Conservation (phyloP, 2,329 filamentous ascomycete species). For the Aspergillus proliferans region DNA sequence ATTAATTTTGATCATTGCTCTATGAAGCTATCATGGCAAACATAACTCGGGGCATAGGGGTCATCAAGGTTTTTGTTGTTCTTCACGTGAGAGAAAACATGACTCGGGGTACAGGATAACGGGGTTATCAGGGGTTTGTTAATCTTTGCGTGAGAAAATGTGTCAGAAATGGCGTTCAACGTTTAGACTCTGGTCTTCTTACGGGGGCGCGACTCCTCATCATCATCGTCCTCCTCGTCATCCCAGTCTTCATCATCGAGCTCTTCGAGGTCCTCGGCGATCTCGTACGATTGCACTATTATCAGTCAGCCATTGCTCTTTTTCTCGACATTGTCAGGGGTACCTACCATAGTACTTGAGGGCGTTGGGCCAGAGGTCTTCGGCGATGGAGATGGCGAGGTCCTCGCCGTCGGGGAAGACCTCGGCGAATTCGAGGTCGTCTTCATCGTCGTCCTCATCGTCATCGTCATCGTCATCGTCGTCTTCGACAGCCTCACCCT, state of each 20-base stretch:
- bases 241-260: constrained; percentile 59
- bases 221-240: constrained; percentile 42
- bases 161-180: constrained; percentile 4
- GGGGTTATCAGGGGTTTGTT: background rate
- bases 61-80: background rate
- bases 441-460: constrained; percentile 46
- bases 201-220: constrained; percentile 32
- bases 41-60: constrained; percentile 4
- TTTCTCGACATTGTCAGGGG: background rate
- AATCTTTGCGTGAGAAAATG: constrained; percentile 6
- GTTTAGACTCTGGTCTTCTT: constrained; percentile 36
- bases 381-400: constrained; percentile 69
- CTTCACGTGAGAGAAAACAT: background rate
- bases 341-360: constrained; percentile 85
- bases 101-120: background rate
- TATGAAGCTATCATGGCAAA: constrained; percentile 41
- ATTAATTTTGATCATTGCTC: constrained; percentile 67
- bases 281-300: constrained; percentile 63
- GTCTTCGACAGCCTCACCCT: constrained; percentile 48
- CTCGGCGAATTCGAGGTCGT: constrained; percentile 65
- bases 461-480: constrained; percentile 33
- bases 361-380: constrained; percentile 83
- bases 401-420: constrained; percentile 85
- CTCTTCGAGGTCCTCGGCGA: constrained; percentile 56
- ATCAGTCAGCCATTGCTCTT: constrained; percentile 28